Evolutionary conservation across 1,284 basidiomycete genomes (phyloP).

Genomic region (Ceratobasidium sp.): DNA sequence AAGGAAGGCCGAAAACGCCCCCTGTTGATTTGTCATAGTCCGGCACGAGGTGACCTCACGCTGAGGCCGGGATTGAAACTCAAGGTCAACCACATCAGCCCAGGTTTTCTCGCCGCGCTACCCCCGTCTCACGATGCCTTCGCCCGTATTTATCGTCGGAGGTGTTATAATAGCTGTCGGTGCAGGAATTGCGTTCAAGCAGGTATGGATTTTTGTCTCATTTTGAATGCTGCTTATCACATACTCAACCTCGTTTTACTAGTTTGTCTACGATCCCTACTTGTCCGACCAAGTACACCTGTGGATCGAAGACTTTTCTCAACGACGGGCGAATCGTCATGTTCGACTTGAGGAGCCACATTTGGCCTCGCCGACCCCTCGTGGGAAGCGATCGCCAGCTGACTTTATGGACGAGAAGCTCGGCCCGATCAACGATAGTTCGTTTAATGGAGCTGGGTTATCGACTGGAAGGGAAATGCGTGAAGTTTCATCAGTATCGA

Average conservation of each 20-base stretch:
- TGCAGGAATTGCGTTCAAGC: slow-evolving; percentile 38
- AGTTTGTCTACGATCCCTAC: slow-evolving; percentile 41
- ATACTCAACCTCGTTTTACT: background rate
- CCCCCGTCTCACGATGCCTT: slow-evolving; percentile 30
- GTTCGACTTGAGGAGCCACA: slow-evolving; percentile 27
- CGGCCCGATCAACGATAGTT: background rate
- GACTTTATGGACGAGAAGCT: slow-evolving; percentile 36
- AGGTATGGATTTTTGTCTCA: slow-evolving; percentile 7
- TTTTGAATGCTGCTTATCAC: background rate
- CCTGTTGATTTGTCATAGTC: slow-evolving; percentile 1
- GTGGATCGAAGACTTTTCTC: slow-evolving; percentile 9
- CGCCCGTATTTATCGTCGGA: slow-evolving; percentile 34
- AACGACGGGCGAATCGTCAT: slow-evolving; percentile 19
- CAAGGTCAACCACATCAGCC: slow-evolving; percentile 32
- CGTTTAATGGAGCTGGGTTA: background rate
- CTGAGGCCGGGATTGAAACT: slow-evolving; percentile 15
- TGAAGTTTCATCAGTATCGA: slow-evolving; percentile 10
- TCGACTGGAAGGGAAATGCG: slow-evolving; percentile 39
- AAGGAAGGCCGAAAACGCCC: slow-evolving; percentile 38
- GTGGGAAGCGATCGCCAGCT: slow-evolving; percentile 26
- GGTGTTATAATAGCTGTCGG: slow-evolving; percentile 40
- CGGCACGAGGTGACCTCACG: slow-evolving; percentile 23
- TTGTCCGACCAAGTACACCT: slow-evolving; percentile 8
- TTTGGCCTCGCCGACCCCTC: background rate
- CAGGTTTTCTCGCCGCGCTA: background rate